These are phyloP conservation scores for Metarhizium rileyi DNA, from an alignment of 2,329 filamentous ascomycete genomes.

Conservation along the genomic window DNA sequence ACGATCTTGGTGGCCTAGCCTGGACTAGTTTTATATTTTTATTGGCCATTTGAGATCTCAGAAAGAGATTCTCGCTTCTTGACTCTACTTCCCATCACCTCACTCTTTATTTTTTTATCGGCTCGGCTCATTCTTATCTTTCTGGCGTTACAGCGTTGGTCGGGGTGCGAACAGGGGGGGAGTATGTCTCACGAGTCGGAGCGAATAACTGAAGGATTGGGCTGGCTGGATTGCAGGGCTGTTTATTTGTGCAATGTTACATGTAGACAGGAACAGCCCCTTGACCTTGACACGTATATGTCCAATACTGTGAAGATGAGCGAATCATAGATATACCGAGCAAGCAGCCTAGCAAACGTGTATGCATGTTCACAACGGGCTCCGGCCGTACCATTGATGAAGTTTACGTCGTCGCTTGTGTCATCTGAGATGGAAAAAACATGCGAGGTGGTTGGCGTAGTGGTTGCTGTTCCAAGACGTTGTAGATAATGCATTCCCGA, in stretches of 20 bases:
- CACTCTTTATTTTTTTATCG: not conserved
- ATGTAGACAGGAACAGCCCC: not conserved
- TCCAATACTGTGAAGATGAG: not conserved
- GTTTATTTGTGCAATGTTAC: not conserved
- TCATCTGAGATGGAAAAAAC: too few relatives aligned
- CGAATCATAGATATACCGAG: too few relatives aligned
- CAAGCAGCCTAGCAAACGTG: too few relatives aligned
- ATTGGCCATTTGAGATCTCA: not conserved
- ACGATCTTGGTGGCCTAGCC: not conserved
- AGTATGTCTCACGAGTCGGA: not conserved
- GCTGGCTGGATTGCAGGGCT: not conserved
- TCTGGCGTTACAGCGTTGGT: conserved; percentile 6
- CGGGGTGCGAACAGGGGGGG: not conserved
- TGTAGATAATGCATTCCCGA: too few relatives aligned
- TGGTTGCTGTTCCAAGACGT: too few relatives aligned
- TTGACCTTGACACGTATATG: not conserved
- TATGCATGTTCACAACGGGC: too few relatives aligned
- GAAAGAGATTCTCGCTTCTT: not conserved
- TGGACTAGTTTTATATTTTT: not conserved
- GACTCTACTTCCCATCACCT: not conserved
- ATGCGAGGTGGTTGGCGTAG: too few relatives aligned
- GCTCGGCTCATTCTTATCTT: not conserved
- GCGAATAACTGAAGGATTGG: not conserved
- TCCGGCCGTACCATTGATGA: too few relatives aligned
- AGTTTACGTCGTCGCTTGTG: too few relatives aligned